Evolutionary conservation across 768 basidiomycete species (phyloP).

Genomic region (Tricholoma saponaceum): DNA sequence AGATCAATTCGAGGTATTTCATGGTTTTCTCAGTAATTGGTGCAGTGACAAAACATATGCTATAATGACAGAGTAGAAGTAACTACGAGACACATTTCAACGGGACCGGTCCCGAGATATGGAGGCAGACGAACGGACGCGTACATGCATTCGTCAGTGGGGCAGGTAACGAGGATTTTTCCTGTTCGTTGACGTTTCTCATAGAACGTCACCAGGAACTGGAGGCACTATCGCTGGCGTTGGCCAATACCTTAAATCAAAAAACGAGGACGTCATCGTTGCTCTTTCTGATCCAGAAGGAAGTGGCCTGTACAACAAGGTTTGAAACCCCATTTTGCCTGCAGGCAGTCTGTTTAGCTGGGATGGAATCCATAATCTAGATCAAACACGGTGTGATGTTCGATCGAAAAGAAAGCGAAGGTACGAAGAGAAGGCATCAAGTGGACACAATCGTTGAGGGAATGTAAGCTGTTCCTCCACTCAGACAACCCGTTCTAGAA

Average conservation of each 20-base stretch:
- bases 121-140: conserved; percentile 83
- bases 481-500: not conserved
- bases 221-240: conserved; percentile 92
- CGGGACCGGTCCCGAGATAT: conserved; percentile 94
- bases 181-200: not conserved
- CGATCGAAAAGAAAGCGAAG: conserved; percentile 88
- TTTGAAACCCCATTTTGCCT: conserved; percentile 17
- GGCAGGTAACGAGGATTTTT: conserved; percentile 51
- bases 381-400: conserved; percentile 95
- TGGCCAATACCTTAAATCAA: conserved; percentile 75
- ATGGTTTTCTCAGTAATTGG: too few species aligned
- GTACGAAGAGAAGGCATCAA: conserved; percentile 88
- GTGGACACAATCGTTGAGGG: conserved; percentile 97
- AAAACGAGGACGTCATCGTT: conserved; percentile 61
- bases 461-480: conserved; percentile 43
- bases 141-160: conserved; percentile 87
- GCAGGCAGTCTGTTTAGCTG: too few species aligned
- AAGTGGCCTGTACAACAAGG: conserved; percentile 94
- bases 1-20: conserved; percentile 82
- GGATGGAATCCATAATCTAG: conserved; percentile 25
- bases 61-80: conserved; percentile 65
- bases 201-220: conserved; percentile 54
- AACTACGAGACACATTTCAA: conserved; percentile 87
- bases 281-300: conserved; percentile 91
- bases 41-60: not conserved